Base-by-base conservation (phyloP, 805 yeast species). In the Spathaspora passalidarum region DNA sequence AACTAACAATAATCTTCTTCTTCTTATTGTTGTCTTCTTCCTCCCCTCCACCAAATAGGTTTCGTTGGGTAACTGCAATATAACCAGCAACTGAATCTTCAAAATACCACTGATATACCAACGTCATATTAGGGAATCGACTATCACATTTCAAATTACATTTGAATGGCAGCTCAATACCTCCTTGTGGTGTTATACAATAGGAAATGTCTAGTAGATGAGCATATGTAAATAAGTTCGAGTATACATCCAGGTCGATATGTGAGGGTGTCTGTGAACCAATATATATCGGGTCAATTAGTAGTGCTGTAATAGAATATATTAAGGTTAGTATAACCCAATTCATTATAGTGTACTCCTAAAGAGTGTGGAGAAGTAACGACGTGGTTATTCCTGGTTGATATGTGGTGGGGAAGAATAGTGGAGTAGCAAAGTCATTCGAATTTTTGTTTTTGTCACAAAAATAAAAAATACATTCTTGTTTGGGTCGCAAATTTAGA, bases 131-230 rank as follows among this genome's bases (percentile, higher is more conserved):
- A 2, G 73, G 72, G 46, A 70, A 68, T 39, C 59, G 47, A 10
- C 47, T 46, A 17, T 62, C 63, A 48, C 78, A 72, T 6, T 56
- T 53, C 21, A 68, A 55, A 19, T 63, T 66, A 49, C 79, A 73
- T 20, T 57, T 47, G 53, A 73, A 73, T 0, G 78, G 78, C 34
- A 53, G 52, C 3, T 56, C 53, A n/a, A 73, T 62, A 3, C 55
- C 54, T 14, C 59, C 47, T 3, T 16, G 32, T 1, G 56, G 47
- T 3, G 69, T 63, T 7, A 73, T 60, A 49, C 79, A 73, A 49
- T 73, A 73, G 4, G 77, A 57, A 10, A 72, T 72, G 48, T 73
- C 78, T 20, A 69, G 62, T 25, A 73, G 57, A 49, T 70, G 74
- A 4, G 77, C 73, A 43, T 65, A 67, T 7, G 68, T 63, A 56